Percentiles rank a stretch among this genome's conserved stretches.
These are phyloP conservation scores for Achaetomium macrosporum DNA, from an alignment of 2,329 filamentous ascomycete genomes.

Conservation along the genomic window DNA sequence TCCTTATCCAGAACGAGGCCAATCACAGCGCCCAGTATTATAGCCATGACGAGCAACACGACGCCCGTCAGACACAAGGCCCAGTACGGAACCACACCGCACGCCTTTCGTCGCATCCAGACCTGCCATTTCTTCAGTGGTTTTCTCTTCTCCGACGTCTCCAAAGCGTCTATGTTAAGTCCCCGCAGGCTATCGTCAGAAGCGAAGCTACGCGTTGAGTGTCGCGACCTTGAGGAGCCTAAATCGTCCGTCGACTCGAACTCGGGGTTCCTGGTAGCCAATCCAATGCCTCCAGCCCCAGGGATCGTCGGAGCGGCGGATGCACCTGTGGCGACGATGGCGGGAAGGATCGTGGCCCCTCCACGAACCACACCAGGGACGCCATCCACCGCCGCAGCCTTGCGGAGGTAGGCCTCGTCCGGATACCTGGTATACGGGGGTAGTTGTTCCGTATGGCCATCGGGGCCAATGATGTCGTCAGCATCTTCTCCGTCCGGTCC, in stretches of 20 bases:
- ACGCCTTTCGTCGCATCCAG: conserved; percentile 49
- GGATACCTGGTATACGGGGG: conserved; percentile 90
- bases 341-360: conserved; percentile 11
- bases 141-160: conserved; percentile 43
- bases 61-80: conserved; percentile 47
- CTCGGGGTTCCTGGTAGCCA: conserved; percentile 57
- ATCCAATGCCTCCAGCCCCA: conserved; percentile 56
- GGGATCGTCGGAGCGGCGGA: conserved; percentile 32
- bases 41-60: conserved; percentile 46
- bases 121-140: conserved; percentile 46
- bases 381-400: conserved; percentile 33
- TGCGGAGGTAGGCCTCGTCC: conserved; percentile 61
- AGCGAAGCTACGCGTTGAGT: conserved; percentile 46
- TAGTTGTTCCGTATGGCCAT: conserved; percentile 85
- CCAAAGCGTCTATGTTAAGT: conserved; percentile 46
- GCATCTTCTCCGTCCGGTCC: conserved; percentile 78
- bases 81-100: conserved; percentile 55
- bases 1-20: conserved; percentile 39
- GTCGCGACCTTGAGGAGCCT: conserved; percentile 43
- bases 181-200: conserved; percentile 48
- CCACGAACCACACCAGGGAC: neutral
- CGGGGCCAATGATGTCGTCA: conserved; percentile 79
- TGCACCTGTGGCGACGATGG: conserved; percentile 13
- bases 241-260: conserved; percentile 55
- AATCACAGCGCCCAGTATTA: conserved; percentile 53